A percentile compares a stretch with the other conserved stretches of the same genome.
Conservation (phyloP, 148 eudicot species). For the Heliamphora exappendiculata region DNA sequence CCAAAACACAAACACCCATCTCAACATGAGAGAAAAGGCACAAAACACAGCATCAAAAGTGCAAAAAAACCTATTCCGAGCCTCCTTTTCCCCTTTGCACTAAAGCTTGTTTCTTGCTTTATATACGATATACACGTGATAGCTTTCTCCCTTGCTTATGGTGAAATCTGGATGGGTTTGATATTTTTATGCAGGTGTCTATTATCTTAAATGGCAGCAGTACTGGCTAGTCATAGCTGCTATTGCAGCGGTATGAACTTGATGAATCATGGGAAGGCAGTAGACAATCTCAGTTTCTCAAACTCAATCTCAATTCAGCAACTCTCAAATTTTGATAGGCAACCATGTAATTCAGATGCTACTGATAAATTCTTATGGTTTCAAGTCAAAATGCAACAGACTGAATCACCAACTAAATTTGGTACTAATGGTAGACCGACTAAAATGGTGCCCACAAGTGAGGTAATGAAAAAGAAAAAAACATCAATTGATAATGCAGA, state of each 20-base stretch:
- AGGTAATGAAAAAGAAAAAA: conserved; percentile 42
- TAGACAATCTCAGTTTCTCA: conserved; percentile 42
- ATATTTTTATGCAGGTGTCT: conserved; percentile 20
- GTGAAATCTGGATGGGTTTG: background rate
- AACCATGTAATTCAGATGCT: conserved; percentile 12
- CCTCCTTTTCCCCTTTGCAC: no score
- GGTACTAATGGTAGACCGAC: conserved; percentile 47
- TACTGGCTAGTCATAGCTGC: conserved; percentile 68
- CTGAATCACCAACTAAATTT: conserved; percentile 39
- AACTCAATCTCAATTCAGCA: conserved; percentile 42
- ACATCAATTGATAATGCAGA: conserved; percentile 16
- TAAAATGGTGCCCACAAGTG: conserved; percentile 71
- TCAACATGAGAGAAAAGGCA: no score
- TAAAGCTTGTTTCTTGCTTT: no score
- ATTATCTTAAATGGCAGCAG: conserved; percentile 55
- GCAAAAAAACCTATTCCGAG: no score
- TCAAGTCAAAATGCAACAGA: conserved; percentile 44
- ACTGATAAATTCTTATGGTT: conserved; percentile 22
- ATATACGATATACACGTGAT: no score
- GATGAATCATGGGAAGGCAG: conserved; percentile 33
- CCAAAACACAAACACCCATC: no score
- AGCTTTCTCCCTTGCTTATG: no score
- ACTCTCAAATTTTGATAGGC: conserved; percentile 19
- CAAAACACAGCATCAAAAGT: no score
- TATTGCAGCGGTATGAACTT: conserved; percentile 46